Percentiles rank a stretch among this genome's conserved stretches.
phyloP scores from a whole-genome alignment of 2,329 filamentous ascomycete species.

The Colletotrichum kahawae region DNA sequence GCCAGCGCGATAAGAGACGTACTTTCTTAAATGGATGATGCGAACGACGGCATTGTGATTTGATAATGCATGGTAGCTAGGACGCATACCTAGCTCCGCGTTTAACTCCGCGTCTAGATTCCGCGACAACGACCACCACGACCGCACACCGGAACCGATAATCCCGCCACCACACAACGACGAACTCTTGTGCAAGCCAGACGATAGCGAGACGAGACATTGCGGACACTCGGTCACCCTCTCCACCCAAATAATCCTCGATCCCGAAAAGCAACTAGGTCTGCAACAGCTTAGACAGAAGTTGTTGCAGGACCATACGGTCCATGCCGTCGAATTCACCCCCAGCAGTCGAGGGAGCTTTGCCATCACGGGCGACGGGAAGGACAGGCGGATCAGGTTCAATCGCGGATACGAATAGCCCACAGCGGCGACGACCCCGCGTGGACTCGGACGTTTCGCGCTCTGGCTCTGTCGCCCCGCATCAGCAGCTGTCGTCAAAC shows the following conservation, averaged over 20 bases:
- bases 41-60: constrained; percentile 17
- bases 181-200: background rate
- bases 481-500: constrained; percentile 7
- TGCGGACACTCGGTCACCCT: background rate
- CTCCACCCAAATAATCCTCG: background rate
- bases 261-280: constrained; percentile 1
- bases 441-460: constrained; percentile 38
- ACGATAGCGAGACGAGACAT: background rate
- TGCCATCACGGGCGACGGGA: constrained; percentile 23
- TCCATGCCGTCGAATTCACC: constrained; percentile 24
- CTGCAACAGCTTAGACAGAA: constrained; percentile 22
- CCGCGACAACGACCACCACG: background rate
- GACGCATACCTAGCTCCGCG: constrained; percentile 13
- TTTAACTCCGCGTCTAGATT: constrained; percentile 18
- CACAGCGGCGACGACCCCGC: constrained; percentile 44
- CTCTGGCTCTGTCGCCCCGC: constrained; percentile 24
- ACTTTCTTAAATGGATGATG: constrained; percentile 19
- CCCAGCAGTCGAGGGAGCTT: constrained; percentile 22
- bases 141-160: background rate
- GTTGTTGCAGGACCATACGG: constrained; percentile 23
- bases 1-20: constrained; percentile 7
- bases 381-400: constrained; percentile 12
- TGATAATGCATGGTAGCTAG: background rate
- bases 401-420: constrained; percentile 29
- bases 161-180: background rate